Conservation (phyloP, 805 yeast species). For the Ogataea kodamae region DNA sequence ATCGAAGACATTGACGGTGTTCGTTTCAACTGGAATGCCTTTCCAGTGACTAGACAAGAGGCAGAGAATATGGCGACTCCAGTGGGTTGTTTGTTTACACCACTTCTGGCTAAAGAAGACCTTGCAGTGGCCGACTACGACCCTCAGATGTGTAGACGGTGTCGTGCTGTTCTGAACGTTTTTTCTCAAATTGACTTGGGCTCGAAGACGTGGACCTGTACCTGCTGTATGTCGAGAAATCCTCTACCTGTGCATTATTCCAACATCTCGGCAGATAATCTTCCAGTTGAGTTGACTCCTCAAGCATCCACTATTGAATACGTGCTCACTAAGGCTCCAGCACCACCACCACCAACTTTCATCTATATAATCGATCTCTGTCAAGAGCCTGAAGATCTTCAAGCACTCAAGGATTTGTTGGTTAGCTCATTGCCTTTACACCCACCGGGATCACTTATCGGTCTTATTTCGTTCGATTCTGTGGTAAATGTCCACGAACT, state of each 20-base stretch:
- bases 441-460: slow-evolving; percentile 88
- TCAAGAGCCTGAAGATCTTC: slow-evolving; percentile 83
- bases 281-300: slow-evolving; percentile 76
- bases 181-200: slow-evolving; percentile 76
- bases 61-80: slow-evolving; percentile 92
- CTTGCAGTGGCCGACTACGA: slow-evolving; percentile 79
- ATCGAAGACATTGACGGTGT: slow-evolving; percentile 62
- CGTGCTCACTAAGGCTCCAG: slow-evolving; percentile 56
- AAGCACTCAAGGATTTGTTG: slow-evolving; percentile 77
- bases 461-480: slow-evolving; percentile 84
- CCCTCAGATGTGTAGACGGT: slow-evolving; percentile 78
- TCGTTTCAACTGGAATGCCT: slow-evolving; percentile 77
- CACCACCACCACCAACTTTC: slow-evolving; percentile 80
- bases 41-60: slow-evolving; percentile 86
- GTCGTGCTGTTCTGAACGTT: slow-evolving; percentile 86
- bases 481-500: slow-evolving; percentile 89
- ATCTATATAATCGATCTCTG: slow-evolving; percentile 84
- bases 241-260: slow-evolving; percentile 81
- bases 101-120: slow-evolving; percentile 74
- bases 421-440: slow-evolving; percentile 70
- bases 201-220: slow-evolving; percentile 79
- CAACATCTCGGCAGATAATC: slow-evolving; percentile 66
- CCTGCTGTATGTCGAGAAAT: slow-evolving; percentile 74
- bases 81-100: slow-evolving; percentile 92
- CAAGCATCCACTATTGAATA: slow-evolving; percentile 80